Conservation (phyloP, 345 rosid genomes). For the Gossypium ekmanianum region DNA sequence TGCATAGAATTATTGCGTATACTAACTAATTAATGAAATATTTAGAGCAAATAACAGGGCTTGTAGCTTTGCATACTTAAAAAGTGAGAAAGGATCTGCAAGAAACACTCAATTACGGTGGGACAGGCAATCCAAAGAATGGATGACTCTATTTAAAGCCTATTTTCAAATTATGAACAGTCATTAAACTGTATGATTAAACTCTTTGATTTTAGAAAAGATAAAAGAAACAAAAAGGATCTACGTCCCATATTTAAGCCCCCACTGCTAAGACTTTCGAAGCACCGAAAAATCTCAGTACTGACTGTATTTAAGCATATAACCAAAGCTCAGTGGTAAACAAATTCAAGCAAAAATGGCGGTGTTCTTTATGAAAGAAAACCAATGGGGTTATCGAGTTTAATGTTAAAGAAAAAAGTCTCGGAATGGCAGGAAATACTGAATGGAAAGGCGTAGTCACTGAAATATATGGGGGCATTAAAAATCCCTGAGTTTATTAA, state of each 20-base stretch:
- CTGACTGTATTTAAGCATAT: not conserved
- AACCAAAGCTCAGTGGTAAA: not conserved
- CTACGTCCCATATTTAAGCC: not conserved
- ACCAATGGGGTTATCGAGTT: not conserved
- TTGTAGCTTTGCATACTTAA: not conserved
- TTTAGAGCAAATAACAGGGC: constrained; percentile 6
- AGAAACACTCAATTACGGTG: constrained; percentile 23
- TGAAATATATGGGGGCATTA: not conserved
- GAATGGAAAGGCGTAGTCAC: not conserved
- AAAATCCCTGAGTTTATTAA: not conserved
- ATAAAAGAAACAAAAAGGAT: not conserved
- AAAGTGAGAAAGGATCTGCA: constrained; percentile 5
- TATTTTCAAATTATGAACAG: not conserved
- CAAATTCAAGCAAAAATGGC: constrained; percentile 4
- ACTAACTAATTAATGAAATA: not conserved
- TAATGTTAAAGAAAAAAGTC: not conserved
- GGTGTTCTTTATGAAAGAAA: not conserved
- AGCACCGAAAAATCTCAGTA: not conserved
- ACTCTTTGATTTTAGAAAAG: not conserved
- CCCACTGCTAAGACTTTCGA: not conserved
- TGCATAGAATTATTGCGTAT: not conserved
- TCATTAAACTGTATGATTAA: not conserved
- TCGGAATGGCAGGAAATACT: not conserved
- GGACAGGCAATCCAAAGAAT: constrained; percentile 18
- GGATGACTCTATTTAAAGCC: not conserved